Percentiles rank a stretch among this genome's conserved stretches.
Evolutionary conservation across 2,329 filamentous ascomycete genomes (phyloP).

Genomic region (Teratosphaeria viscida): DNA sequence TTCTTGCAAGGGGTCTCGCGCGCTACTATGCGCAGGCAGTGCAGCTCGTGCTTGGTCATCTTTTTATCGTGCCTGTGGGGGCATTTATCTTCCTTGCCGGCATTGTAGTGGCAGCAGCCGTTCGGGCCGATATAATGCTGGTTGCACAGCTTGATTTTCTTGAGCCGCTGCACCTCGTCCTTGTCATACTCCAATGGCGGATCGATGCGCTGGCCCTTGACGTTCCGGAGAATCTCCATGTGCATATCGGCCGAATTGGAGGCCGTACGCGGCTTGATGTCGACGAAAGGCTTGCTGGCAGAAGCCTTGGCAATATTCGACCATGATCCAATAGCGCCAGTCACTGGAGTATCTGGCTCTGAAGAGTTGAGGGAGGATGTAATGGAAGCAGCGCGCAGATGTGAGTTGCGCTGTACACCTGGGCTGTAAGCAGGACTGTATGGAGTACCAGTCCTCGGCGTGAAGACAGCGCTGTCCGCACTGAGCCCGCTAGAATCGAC

Average conservation of each 20-base stretch:
- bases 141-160: conserved; percentile 54
- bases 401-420: neutral
- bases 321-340: conserved; percentile 2
- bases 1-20: conserved; percentile 53
- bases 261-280: neutral
- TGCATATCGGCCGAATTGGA: neutral
- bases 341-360: neutral
- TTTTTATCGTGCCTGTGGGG: conserved; percentile 46
- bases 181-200: conserved; percentile 41
- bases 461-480: conserved; percentile 20
- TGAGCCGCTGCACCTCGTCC: conserved; percentile 48
- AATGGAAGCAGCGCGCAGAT: conserved; percentile 5
- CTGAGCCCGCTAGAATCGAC: conserved; percentile 22
- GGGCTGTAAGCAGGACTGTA: neutral
- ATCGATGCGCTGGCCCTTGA: conserved; percentile 50
- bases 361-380: conserved; percentile 2
- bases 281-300: conserved; percentile 13
- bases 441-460: conserved; percentile 8
- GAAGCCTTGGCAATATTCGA: conserved; percentile 4
- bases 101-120: conserved; percentile 43
- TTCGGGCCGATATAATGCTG: conserved; percentile 46
- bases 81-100: conserved; percentile 38
- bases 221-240: conserved; percentile 43
- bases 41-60: conserved; percentile 42
- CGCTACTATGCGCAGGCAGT: conserved; percentile 47